phyloP scores from a whole-genome alignment of 2,329 filamentous ascomycete genomes.

The Anisogramma anomala region DNA sequence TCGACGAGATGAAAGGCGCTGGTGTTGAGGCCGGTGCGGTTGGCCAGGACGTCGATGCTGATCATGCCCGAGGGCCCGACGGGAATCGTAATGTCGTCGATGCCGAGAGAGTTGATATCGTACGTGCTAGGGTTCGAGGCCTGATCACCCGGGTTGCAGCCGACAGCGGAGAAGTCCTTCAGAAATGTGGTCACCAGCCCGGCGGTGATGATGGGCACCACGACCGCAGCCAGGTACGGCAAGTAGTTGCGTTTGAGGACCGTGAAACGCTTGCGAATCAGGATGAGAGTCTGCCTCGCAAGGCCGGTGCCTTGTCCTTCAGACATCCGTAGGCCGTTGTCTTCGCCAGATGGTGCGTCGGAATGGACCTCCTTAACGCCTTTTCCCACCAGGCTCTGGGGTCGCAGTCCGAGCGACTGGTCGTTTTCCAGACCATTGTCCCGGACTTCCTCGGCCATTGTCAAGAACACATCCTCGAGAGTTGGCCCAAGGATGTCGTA shows the following conservation, averaged over 20 bases:
- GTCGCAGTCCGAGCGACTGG: constrained; percentile 10
- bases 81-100: constrained; percentile 27
- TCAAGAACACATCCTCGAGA: constrained; percentile 85
- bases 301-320: constrained; percentile 9
- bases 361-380: constrained; percentile 3
- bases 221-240: constrained; percentile 60
- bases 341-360: constrained; percentile 6
- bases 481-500: constrained; percentile 83
- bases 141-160: constrained; percentile 40
- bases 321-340: constrained; percentile 8
- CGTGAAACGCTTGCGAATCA: constrained; percentile 67
- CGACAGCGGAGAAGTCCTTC: constrained; percentile 35
- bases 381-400: constrained; percentile 7
- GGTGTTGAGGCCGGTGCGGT: constrained; percentile 6
- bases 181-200: constrained; percentile 71
- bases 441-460: constrained; percentile 68
- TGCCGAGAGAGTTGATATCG: constrained; percentile 15
- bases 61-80: constrained; percentile 28
- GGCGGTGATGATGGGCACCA: constrained; percentile 69
- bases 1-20: constrained; percentile 35
- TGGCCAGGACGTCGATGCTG: constrained; percentile 9
- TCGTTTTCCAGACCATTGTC: constrained; percentile 26
- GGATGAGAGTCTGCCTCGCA: constrained; percentile 51
- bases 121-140: constrained; percentile 7
- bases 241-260: constrained; percentile 70